phyloP scores from a whole-genome alignment of 2,329 filamentous ascomycete genomes.

The Trichophyton verrucosum region DNA sequence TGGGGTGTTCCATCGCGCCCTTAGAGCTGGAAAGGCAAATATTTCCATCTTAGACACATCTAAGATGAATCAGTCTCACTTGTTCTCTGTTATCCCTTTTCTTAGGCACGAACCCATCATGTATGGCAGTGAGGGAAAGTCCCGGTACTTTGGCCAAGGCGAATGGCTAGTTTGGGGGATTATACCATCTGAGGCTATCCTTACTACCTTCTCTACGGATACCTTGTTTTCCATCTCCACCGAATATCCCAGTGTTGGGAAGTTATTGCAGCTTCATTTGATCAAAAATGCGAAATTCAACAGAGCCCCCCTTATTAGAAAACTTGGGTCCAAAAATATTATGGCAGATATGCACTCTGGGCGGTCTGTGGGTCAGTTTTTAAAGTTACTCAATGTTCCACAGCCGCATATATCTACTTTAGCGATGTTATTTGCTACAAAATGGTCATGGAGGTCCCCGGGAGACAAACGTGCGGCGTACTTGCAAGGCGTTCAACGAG shows the following conservation, averaged over 20 bases:
- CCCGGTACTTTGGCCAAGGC: constrained; percentile 18
- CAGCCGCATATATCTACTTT: constrained; percentile 15
- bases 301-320: constrained; percentile 9
- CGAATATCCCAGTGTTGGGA: constrained; percentile 14
- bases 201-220: constrained; percentile 18
- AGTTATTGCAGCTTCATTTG: constrained; percentile 18
- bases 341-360: constrained; percentile 15
- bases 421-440: constrained; percentile 14
- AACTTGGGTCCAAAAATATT: constrained; percentile 7
- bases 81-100: neutral
- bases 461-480: constrained; percentile 8
- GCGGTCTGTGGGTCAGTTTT: constrained; percentile 15
- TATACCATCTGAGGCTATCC: constrained; percentile 19
- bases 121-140: constrained; percentile 11
- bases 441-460: constrained; percentile 16
- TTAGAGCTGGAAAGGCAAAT: constrained; percentile 17
- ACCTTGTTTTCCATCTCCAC: constrained; percentile 15
- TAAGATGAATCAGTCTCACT: neutral
- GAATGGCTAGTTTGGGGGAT: constrained; percentile 28
- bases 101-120: neutral
- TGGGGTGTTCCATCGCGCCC: constrained; percentile 22
- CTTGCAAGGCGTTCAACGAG: constrained; percentile 8
- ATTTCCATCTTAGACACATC: constrained; percentile 23
- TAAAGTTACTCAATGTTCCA: constrained; percentile 16
- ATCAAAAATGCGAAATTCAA: constrained; percentile 12